Percentiles rank a stretch among this genome's conserved stretches.
These are phyloP conservation scores for Globisporangium carolinianum DNA, from an alignment of 352 stramenopile species.

Conservation along the genomic window DNA sequence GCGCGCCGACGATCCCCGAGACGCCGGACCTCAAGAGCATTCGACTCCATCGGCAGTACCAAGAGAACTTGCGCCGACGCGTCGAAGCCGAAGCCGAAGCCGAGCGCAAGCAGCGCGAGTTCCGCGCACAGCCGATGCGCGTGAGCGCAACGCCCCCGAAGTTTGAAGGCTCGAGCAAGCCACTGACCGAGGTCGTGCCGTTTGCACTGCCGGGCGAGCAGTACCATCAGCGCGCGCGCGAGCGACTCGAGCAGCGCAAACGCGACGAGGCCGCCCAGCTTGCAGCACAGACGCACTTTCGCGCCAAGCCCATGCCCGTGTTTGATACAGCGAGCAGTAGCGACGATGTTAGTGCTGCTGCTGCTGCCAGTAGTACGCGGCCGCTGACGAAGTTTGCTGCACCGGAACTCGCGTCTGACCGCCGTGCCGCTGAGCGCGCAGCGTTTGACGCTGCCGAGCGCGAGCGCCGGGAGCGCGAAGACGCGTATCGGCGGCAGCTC, in stretches of 20 bases:
- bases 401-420: slow-evolving; percentile 57
- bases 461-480: slow-evolving; percentile 52
- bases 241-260: slow-evolving; percentile 46
- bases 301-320: slow-evolving; percentile 63
- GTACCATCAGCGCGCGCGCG: slow-evolving; percentile 47
- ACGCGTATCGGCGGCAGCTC: slow-evolving; percentile 46
- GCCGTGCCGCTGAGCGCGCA: slow-evolving; percentile 50
- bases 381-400: slow-evolving; percentile 34
- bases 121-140: slow-evolving; percentile 67
- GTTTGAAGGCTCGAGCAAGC: slow-evolving; percentile 69
- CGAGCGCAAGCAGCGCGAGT: slow-evolving; percentile 44
- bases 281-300: slow-evolving; percentile 38
- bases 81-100: slow-evolving; percentile 54
- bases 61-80: slow-evolving; percentile 58
- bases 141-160: slow-evolving; percentile 39
- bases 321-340: slow-evolving; percentile 11
- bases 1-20: slow-evolving; percentile 51
- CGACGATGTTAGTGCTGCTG: slow-evolving; percentile 12
- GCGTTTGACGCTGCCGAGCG: slow-evolving; percentile 65
- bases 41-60: slow-evolving; percentile 61
- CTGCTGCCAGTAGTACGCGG: background rate
- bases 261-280: slow-evolving; percentile 50
- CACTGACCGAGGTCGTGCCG: slow-evolving; percentile 58
- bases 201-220: slow-evolving; percentile 54
- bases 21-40: slow-evolving; percentile 69